Evolutionary conservation across 2,329 filamentous ascomycete genomes (phyloP).

Genomic region (Diaporthe sp.): DNA sequence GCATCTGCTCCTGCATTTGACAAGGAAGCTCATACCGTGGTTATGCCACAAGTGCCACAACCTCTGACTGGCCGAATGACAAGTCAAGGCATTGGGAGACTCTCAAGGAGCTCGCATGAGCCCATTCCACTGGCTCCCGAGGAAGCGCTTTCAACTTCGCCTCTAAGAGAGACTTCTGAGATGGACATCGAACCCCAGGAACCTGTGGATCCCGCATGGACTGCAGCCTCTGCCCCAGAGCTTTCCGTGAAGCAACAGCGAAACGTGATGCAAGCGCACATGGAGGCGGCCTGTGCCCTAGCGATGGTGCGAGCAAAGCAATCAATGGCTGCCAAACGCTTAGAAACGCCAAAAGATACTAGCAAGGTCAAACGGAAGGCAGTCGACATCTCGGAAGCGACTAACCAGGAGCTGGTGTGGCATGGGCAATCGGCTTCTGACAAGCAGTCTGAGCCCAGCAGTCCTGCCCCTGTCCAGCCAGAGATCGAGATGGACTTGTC

Average conservation of each 20-base stretch:
- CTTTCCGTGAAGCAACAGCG: slow-evolving; percentile 8
- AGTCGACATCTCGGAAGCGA: slow-evolving; percentile 26
- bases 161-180: slow-evolving; percentile 1
- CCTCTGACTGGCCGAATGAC: not conserved
- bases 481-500: slow-evolving; percentile 15
- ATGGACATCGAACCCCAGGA: not conserved
- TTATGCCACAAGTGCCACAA: not conserved
- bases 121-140: not conserved
- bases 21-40: not conserved
- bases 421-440: not conserved
- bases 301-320: too few relatives aligned
- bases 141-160: slow-evolving; percentile 18
- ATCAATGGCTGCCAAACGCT: not conserved
- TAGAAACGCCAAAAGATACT: not conserved
- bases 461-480: not conserved
- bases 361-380: slow-evolving; percentile 31
- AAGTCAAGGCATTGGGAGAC: not conserved
- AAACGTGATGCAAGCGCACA: not conserved
- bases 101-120: not conserved
- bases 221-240: slow-evolving; percentile 27
- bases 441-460: not conserved
- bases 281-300: not conserved
- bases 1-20: not conserved
- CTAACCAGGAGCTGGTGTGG: slow-evolving; percentile 24
- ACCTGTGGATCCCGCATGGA: not conserved